Evolutionary conservation across 1,284 basidiomycete genomes (phyloP), one percentile per base, ranked within the genome.

Genomic region (Trametes sp.): DNA sequence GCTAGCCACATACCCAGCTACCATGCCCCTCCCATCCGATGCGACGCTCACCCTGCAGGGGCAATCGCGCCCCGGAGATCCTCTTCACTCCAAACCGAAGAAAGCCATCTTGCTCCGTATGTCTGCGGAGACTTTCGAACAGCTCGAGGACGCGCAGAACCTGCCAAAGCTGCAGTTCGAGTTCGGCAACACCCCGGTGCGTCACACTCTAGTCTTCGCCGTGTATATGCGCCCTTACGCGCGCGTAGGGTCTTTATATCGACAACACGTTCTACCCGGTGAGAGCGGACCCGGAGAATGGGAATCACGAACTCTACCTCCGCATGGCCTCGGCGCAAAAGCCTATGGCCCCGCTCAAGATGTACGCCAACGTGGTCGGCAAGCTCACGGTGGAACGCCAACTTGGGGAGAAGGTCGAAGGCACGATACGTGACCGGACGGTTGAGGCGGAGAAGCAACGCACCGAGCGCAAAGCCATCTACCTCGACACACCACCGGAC

Each of bases 81-180:
- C 82, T 0, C 70, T 80, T n/a, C 82, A 84, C 38, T 80, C 86
- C 0, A 84, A 83, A 58, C 85, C 86, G 13, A 91, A 90, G 77
- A 80, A 83, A 28, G 90, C 89, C 46, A 88, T 91, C 84, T 77
- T 92, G 57, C 82, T 92, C 35, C 85, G 88, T 56, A 82, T 92
- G 82, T 85, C 90, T 1, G 79, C 82, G 45, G 88, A 90, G 73
- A 85, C 87, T 0, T 79, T 91, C 61, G 85, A 89, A 50, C 87
- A 87, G 0, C 82, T 92, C 41, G 82, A 87, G 53, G 77, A 80
- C 0, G 79, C 79, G 54, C 79, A 81, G 19, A 75, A 76, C 36
- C 75, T 82, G 26, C 80, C 84, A 1, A 74, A 73, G 28, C 73
- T 91, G 70, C 78, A 87, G 44, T 82, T 92, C 62, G 81, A 87